phyloP scores from a whole-genome alignment of 2,329 filamentous ascomycete species.

The Phaeosphaeriaceae sp. region DNA sequence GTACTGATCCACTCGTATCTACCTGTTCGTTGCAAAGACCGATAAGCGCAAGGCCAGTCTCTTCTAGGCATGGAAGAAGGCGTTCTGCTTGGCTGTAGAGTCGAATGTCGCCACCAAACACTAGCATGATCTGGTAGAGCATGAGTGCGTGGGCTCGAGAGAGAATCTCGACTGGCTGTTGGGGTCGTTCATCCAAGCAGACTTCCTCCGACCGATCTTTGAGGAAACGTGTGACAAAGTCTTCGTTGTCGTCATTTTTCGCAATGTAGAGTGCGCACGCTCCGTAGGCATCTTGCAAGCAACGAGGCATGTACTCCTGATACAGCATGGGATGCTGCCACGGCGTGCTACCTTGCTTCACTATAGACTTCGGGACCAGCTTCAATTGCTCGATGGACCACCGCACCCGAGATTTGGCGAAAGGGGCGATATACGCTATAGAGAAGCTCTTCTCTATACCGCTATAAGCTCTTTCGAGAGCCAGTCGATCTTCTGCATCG shows the following conservation, averaged over 20 bases:
- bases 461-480: neutral
- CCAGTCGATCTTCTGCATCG: constrained; percentile 1
- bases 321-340: constrained; percentile 64
- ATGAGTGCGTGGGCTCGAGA: constrained; percentile 39
- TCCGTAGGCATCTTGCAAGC: constrained; percentile 62
- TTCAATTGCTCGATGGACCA: constrained; percentile 40
- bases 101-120: constrained; percentile 33
- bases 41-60: constrained; percentile 11
- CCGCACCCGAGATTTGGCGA: constrained; percentile 28
- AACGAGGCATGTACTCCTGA: constrained; percentile 58
- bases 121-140: constrained; percentile 37
- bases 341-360: constrained; percentile 57
- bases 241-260: constrained; percentile 57
- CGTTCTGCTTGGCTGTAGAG: constrained; percentile 24
- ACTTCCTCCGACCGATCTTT: constrained; percentile 56
- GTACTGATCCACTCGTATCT: constrained; percentile 30
- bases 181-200: constrained; percentile 29
- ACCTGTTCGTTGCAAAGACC: constrained; percentile 14
- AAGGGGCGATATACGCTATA: constrained; percentile 20
- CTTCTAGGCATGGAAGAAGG: constrained; percentile 25
- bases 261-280: constrained; percentile 62
- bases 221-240: constrained; percentile 59
- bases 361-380: constrained; percentile 49
- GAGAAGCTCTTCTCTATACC: constrained; percentile 10
- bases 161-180: constrained; percentile 25